A percentile compares a stretch with the other conserved stretches of the same genome.
These are phyloP conservation scores for Podila minutissima DNA, from an alignment of 192 early-diverging fungal genomes.

Conservation along the genomic window DNA sequence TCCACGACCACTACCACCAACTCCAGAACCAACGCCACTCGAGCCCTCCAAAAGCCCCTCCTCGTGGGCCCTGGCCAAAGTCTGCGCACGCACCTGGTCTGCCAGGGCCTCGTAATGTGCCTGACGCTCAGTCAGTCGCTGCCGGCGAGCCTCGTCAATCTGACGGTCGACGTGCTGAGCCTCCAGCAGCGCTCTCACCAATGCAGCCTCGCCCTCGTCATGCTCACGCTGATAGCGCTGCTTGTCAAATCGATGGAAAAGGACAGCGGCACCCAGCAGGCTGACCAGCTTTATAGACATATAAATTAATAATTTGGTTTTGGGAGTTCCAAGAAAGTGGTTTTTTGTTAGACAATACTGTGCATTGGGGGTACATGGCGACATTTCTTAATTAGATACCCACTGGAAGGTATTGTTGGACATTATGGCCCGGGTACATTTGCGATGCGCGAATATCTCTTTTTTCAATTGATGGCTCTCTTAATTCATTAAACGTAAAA, in stretches of 20 bases:
- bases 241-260: conserved; percentile 47
- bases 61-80: conserved; percentile 26
- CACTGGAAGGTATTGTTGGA: neutral
- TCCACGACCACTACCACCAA: neutral
- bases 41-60: conserved; percentile 11
- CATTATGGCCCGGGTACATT: too few species aligned
- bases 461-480: neutral
- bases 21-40: neutral
- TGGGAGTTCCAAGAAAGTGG: neutral
- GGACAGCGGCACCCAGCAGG: conserved; percentile 32
- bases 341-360: neutral
- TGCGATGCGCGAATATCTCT: too few species aligned
- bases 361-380: neutral
- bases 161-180: conserved; percentile 31
- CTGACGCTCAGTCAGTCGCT: conserved; percentile 13
- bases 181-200: conserved; percentile 37
- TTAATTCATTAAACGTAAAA: neutral
- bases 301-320: neutral
- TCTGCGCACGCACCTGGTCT: conserved; percentile 24
- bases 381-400: conserved; percentile 4
- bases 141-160: conserved; percentile 31
- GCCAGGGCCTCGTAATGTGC: conserved; percentile 21
- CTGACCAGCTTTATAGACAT: conserved; percentile 23
- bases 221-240: conserved; percentile 23
- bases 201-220: conserved; percentile 17